Evolutionary conservation across 2,329 filamentous ascomycete species (phyloP).

Genomic region (Lojkania enalia): DNA sequence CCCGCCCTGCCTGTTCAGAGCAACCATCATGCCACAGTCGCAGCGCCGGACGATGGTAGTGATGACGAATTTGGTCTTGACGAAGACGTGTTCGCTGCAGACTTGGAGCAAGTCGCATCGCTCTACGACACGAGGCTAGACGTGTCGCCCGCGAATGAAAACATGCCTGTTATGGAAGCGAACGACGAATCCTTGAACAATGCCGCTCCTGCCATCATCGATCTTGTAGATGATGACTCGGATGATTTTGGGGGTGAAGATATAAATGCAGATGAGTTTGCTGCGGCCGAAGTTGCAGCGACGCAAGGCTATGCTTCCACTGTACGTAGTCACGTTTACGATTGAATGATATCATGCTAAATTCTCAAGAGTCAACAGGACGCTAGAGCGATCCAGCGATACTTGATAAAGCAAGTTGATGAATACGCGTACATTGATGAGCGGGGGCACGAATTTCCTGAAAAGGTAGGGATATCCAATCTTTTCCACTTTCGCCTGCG

Average conservation of each 20-base stretch:
- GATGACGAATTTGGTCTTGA: conserved; percentile 53
- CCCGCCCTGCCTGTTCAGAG: neutral
- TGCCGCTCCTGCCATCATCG: conserved; percentile 24
- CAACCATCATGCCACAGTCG: conserved; percentile 1
- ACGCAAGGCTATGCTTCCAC: conserved; percentile 63
- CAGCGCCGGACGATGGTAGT: conserved; percentile 19
- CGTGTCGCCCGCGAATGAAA: conserved; percentile 11
- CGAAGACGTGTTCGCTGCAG: conserved; percentile 57
- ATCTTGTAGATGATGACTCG: conserved; percentile 56
- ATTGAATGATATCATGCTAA: conserved; percentile 59
- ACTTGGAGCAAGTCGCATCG: conserved; percentile 61
- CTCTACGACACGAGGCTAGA: conserved; percentile 54
- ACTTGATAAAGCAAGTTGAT: conserved; percentile 75
- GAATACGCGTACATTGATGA: conserved; percentile 69
- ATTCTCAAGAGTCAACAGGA: conserved; percentile 67
- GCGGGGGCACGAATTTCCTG: conserved; percentile 61
- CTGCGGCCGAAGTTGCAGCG: conserved; percentile 70
- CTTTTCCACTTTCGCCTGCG: neutral
- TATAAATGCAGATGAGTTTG: conserved; percentile 71
- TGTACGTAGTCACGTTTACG: conserved; percentile 55
- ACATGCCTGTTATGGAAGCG: neutral
- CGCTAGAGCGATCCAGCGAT: conserved; percentile 79
- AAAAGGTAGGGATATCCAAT: conserved; percentile 64
- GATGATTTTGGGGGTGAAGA: conserved; percentile 75
- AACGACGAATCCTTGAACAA: conserved; percentile 6